Evolutionary conservation across 129 eudicot genomes (phyloP).

Genomic region (Helianthus tuberosus): DNA sequence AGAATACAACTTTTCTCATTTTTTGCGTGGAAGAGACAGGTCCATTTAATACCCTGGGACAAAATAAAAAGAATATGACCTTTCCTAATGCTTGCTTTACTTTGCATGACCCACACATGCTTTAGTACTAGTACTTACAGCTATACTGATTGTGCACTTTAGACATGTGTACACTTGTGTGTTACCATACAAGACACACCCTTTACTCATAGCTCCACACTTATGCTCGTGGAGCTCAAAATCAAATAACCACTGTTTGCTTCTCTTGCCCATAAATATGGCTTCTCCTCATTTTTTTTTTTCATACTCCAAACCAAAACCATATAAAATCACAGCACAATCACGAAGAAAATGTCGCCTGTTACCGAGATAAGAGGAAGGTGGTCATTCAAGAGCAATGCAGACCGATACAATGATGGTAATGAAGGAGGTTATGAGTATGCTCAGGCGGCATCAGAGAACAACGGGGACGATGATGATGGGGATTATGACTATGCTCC

Average conservation of each 20-base stretch:
- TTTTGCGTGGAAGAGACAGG: background rate
- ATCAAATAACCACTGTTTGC: no score
- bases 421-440: conserved; percentile 24
- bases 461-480: conserved; percentile 12
- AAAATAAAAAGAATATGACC: background rate
- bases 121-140: background rate
- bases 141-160: background rate
- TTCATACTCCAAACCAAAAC: conserved; percentile 12
- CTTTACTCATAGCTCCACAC: conserved; percentile 24
- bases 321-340: background rate
- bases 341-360: conserved; percentile 16
- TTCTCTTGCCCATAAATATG: conserved; percentile 25
- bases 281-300: background rate
- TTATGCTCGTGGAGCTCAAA: conserved; percentile 19
- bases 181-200: conserved; percentile 18
- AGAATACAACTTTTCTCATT: background rate
- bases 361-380: conserved; percentile 5
- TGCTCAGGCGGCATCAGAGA: background rate
- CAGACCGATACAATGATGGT: conserved; percentile 17
- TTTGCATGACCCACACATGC: conserved; percentile 19
- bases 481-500: conserved; percentile 33
- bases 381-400: conserved; percentile 25
- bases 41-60: background rate
- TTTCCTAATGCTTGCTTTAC: background rate
- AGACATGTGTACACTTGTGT: conserved; percentile 8